Evolutionary conservation across 2,329 filamentous ascomycete genomes (phyloP), one percentile per base, ranked within the genome.

Genomic region (Ophiocordyceps unilateralis): DNA sequence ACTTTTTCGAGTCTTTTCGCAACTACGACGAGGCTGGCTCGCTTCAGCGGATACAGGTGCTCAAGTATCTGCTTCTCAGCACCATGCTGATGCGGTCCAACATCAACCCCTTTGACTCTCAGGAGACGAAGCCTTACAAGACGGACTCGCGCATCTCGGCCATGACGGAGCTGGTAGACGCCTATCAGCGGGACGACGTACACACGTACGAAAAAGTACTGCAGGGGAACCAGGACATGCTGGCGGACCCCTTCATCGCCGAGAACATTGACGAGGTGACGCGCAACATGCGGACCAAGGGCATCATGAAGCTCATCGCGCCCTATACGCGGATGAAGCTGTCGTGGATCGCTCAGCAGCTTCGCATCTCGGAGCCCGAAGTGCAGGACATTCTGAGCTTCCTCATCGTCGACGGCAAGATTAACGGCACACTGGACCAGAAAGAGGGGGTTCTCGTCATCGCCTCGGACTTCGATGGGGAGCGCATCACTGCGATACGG

Each of bases 241-340:
- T 96, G 34, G 78, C 81, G 12, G 91, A 98, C 59, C 80, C 84
- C 0, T 98, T 96, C 65, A 98, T 98, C 53, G 89, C 89, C 23
- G 91, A 96, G 64, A 96, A 98, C 58, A 98, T 98, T 52, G 91
- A 96, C 61, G 91, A 98, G 64, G 89, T 98, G 45, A 98, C 89
- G 42, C 83, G 91, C 38, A 95, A 91, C 61, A 94, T 98, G 82
- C 83, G 91, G 43, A 96, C 88, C 50, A 95, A 95, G 69, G 89
- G 88, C 1, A 79, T 96, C 10, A 67, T 94, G 49, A 94, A 91
- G 64, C 70, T 96, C 21, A 91, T 96, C 49, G 87, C 87, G 5
- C 91, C 91, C 0, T 98, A 96, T 67, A 93, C 85, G 6, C 79
- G 87, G 42, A 94, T 96, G 74, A 85, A 82, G 49, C 68, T 96